Base-by-base conservation (phyloP, 1,284 basidiomycete species). In the Ustanciosporium gigantosporum region DNA sequence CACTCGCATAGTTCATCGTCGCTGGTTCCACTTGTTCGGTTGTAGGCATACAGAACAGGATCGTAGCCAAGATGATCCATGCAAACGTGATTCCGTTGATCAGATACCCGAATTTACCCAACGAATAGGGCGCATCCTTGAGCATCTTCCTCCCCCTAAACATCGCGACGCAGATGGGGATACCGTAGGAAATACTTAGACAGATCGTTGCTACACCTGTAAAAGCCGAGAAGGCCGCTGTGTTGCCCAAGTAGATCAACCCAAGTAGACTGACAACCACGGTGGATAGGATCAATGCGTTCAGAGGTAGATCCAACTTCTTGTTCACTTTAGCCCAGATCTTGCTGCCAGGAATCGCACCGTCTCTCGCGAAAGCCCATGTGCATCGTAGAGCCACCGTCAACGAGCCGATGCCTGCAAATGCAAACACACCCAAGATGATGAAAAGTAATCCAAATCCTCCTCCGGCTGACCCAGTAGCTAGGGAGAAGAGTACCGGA, bases 11-110 rank as follows among this genome's bases (percentile, higher is more conserved):
- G 48, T 78, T 82, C 80, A 82, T 82, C 11, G 74, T 79, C 9
- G 50, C 41, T 0, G 79, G 50, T 6, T 76, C 78, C 23, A 80
- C 41, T 23, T 43, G 72, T 9, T 77, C 74, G 5, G 79, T 78
- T 2, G 78, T 80, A 2, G 81, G 81, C 78, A 80, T 80, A 50
- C 78, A 80, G 70, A 81, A 81, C 22, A 81, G 68, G 40, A 80
- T 69, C 29, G 80, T 79, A 35, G 79, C 78, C 45, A 81, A 75
- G 2, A 78, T 35, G 59, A 81, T 80, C 81, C 80, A 81, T 2
- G 74, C 53, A 22, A 81, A 74, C 2, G 80, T 79, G 38, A 81
- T 64, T 32, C 31, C 41, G 29, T 82, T 81, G 32, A 53, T 56
- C 20, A 47, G 42, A 24, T 68, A 79, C 0, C 80, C 80, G 23